phyloP scores from a whole-genome alignment of 2,329 filamentous ascomycete genomes.

The Sporothrix dimorphospora region DNA sequence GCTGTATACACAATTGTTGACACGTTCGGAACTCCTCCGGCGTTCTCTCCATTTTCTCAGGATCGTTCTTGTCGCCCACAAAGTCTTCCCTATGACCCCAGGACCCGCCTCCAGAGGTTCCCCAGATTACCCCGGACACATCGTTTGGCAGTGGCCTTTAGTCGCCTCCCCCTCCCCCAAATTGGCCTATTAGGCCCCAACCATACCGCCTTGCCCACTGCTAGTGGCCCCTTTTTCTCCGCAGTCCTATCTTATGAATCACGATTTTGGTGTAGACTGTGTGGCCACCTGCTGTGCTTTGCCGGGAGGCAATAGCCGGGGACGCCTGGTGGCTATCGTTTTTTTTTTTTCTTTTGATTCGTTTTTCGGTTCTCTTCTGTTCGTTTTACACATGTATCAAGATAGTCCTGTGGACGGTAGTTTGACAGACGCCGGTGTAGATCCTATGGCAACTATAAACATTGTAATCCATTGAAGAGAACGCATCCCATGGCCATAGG shows the following conservation, averaged over 20 bases:
- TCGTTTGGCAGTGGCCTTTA: background rate
- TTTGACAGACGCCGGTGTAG: background rate
- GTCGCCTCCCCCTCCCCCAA: too few species aligned
- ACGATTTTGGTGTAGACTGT: background rate
- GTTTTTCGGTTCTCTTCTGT: background rate
- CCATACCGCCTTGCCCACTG: too few species aligned
- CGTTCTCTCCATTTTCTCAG: background rate
- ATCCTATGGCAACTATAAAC: too few species aligned
- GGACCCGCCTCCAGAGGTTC: background rate
- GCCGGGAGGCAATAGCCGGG: constrained; percentile 1
- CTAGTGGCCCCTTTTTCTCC: background rate
- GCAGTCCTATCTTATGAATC: background rate
- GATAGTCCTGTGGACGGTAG: background rate
- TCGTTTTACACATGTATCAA: background rate
- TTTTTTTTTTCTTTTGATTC: background rate
- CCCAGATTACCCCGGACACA: constrained; percentile 1
- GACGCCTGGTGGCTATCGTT: background rate
- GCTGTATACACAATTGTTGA: background rate
- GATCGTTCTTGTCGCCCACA: too few species aligned
- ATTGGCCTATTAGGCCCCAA: too few species aligned
- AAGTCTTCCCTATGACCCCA: background rate
- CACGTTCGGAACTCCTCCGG: background rate
- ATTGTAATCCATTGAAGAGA: too few species aligned
- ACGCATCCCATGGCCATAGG: background rate
- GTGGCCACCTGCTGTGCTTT: background rate